phyloP scores from a whole-genome alignment of 2,329 filamentous ascomycete genomes.

The Tolypocladium amazonense region DNA sequence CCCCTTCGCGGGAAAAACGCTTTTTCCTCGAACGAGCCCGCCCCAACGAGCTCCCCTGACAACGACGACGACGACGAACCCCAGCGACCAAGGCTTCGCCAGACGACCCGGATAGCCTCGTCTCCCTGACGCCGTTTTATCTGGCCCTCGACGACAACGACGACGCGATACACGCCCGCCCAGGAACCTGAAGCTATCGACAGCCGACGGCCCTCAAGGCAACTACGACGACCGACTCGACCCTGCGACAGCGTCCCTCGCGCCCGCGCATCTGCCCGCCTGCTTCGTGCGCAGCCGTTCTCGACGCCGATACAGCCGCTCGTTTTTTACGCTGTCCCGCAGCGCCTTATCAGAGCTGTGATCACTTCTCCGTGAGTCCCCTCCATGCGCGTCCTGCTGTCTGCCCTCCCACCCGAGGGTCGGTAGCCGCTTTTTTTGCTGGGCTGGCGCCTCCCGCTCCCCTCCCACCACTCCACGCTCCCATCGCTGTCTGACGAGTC shows the following conservation, averaged over 20 bases:
- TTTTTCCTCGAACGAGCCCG: conserved; percentile 2
- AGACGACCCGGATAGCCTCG: neutral
- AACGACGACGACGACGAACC: neutral
- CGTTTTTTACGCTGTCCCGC: conserved; percentile 7
- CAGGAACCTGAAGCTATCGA: conserved; percentile 7
- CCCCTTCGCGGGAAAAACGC: conserved; percentile 5
- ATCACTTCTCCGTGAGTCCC: conserved; percentile 30
- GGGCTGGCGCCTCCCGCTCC: conserved; percentile 4
- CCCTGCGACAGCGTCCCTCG: conserved; percentile 2
- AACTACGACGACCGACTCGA: conserved; percentile 20
- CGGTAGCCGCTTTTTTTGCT: conserved; percentile 5
- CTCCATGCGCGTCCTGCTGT: conserved; percentile 7
- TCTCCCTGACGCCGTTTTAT: neutral
- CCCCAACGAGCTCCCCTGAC: neutral
- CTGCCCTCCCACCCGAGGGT: conserved; percentile 1
- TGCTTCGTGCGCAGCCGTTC: neutral
- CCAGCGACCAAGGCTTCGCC: conserved; percentile 5
- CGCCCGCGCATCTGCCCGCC: neutral
- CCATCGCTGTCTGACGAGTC: neutral
- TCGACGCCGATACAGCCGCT: conserved; percentile 1
- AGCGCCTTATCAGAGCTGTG: conserved; percentile 17
- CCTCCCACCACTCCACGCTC: neutral
- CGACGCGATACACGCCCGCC: neutral
- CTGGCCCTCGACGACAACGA: conserved; percentile 4
- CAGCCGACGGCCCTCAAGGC: conserved; percentile 19